A percentile compares a stretch with the other conserved stretches of the same genome.
These are phyloP conservation scores for Dipteronia sinensis DNA, from an alignment of 345 rosid genomes.

Conservation along the genomic window DNA sequence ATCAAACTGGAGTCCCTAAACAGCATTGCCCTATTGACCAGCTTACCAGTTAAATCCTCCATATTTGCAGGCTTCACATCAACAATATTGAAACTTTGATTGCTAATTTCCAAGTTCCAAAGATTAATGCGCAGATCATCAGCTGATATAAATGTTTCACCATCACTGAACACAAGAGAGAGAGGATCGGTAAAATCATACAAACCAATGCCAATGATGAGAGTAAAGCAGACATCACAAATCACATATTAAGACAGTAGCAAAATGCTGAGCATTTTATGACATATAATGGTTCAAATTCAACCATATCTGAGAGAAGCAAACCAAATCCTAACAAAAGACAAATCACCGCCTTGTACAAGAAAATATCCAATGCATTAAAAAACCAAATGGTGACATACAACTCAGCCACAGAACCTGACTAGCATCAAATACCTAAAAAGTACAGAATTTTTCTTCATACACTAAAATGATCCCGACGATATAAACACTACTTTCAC, in stretches of 20 bases:
- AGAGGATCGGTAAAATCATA: constrained; percentile 9
- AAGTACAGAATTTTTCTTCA: too few species aligned
- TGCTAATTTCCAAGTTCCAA: constrained; percentile 98
- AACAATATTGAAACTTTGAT: constrained; percentile 92
- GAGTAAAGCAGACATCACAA: constrained; percentile 4
- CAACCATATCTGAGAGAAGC: too few species aligned
- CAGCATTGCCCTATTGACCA: background rate
- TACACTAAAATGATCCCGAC: background rate
- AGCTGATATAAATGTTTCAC: constrained; percentile 95
- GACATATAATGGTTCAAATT: too few species aligned
- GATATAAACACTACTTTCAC: background rate
- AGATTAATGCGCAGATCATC: constrained; percentile 97
- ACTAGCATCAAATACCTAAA: too few species aligned
- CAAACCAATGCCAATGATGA: background rate
- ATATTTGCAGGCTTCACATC: constrained; percentile 98
- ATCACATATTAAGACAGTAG: background rate
- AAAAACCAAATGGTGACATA: background rate
- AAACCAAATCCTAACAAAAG: background rate
- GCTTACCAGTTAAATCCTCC: constrained; percentile 96
- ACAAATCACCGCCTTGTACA: background rate
- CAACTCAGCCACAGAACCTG: background rate
- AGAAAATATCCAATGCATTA: too few species aligned
- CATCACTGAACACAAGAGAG: constrained; percentile 62
- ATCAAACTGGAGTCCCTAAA: background rate
- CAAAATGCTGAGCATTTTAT: too few species aligned